Percentiles rank a stretch among this genome's conserved stretches.
Conservation (phyloP, 1,139 yeast genomes). For the Geotrichum citri-aurantii region DNA sequence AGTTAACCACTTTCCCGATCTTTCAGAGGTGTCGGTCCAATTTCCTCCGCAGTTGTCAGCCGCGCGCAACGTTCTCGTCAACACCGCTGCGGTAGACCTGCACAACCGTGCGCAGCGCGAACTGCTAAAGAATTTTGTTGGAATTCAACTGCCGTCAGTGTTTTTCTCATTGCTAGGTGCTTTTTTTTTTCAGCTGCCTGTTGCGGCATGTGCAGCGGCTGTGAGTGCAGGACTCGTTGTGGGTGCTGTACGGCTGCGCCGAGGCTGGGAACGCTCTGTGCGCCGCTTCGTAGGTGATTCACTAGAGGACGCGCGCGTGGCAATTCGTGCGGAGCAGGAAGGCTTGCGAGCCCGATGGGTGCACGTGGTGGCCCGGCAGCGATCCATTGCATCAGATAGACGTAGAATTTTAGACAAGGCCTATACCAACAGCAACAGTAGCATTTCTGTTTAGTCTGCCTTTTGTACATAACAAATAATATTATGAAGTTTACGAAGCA, state of each 20-base stretch:
- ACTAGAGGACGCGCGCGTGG: slow-evolving; percentile 19
- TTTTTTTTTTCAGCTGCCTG: slow-evolving; percentile 30
- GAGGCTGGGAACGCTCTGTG: slow-evolving; percentile 33
- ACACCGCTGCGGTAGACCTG: slow-evolving; percentile 12
- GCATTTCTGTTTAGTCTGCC: background rate
- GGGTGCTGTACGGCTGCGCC: slow-evolving; percentile 35
- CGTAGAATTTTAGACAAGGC: background rate
- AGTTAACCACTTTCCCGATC: slow-evolving; percentile 19
- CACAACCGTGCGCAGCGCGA: slow-evolving; percentile 19
- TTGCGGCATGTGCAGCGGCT: slow-evolving; percentile 36
- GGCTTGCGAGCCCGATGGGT: background rate
- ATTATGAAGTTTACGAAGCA: background rate
- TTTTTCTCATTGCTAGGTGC: slow-evolving; percentile 32
- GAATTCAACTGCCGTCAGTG: slow-evolving; percentile 35
- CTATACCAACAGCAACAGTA: background rate
- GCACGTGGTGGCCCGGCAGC: background rate
- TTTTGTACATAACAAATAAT: background rate
- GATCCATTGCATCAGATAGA: background rate
- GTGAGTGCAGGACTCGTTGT: slow-evolving; percentile 32
- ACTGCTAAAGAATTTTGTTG: slow-evolving; percentile 22
- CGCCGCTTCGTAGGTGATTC: slow-evolving; percentile 26
- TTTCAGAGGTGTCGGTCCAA: background rate
- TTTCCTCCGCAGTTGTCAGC: background rate
- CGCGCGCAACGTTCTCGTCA: slow-evolving; percentile 10
- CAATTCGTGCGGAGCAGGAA: background rate